phyloP scores from a whole-genome alignment of 1,284 basidiomycete genomes.

The Phaffia rhodozyma region DNA sequence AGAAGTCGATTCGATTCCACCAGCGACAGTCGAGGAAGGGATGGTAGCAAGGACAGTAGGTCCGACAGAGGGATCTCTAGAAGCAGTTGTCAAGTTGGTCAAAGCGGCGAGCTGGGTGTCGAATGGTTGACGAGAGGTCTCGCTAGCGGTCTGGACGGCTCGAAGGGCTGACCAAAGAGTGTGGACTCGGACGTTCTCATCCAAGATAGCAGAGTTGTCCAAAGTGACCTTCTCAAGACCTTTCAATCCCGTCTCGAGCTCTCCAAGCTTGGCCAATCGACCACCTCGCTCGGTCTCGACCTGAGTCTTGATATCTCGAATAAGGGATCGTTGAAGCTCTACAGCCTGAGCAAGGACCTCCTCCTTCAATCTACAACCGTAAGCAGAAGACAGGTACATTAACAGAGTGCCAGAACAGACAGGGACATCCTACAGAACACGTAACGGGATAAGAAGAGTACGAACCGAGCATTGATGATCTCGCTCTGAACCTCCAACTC shows the following conservation, averaged over 20 bases:
- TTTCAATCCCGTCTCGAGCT: conserved; percentile 80
- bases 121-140: conserved; percentile 61
- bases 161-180: conserved; percentile 38
- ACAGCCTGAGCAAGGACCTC: conserved; percentile 95
- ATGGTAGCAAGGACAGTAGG: conserved; percentile 56
- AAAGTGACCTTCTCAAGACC: conserved; percentile 79
- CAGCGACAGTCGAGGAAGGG: conserved; percentile 59
- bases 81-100: conserved; percentile 49
- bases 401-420: background rate
- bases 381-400: background rate
- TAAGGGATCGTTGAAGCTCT: conserved; percentile 92
- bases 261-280: conserved; percentile 84
- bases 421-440: background rate
- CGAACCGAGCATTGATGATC: conserved; percentile 83
- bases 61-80: conserved; percentile 52
- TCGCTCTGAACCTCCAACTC: conserved; percentile 83
- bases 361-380: conserved; percentile 61
- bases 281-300: conserved; percentile 96
- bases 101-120: conserved; percentile 78
- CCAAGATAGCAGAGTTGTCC: conserved; percentile 78
- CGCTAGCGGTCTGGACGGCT: conserved; percentile 42
- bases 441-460: background rate
- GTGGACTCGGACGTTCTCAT: conserved; percentile 79
- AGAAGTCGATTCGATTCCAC: conserved; percentile 81
- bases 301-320: conserved; percentile 85